Conservation (phyloP, 345 rosid species). For the Leavenworthia alabamica region DNA sequence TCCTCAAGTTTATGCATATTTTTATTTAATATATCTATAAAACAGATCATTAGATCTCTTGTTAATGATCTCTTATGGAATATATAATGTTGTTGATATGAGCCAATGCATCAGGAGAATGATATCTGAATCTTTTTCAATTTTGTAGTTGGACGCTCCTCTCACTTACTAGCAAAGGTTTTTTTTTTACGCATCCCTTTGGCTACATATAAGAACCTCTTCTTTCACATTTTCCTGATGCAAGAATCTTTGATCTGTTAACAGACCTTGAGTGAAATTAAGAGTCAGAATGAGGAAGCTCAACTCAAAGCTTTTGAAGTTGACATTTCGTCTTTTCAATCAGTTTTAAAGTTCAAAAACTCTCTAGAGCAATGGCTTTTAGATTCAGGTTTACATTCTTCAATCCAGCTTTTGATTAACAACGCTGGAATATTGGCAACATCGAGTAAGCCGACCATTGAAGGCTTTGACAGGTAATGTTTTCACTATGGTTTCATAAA, state of each 20-base stretch:
- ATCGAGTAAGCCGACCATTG: constrained; percentile 46
- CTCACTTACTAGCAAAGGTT: constrained; percentile 51
- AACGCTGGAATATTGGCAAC: constrained; percentile 93
- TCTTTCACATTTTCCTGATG: background rate
- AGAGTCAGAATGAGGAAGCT: constrained; percentile 41
- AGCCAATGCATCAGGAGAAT: constrained; percentile 1
- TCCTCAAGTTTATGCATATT: background rate
- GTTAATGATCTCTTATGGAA: background rate
- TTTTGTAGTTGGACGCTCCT: constrained; percentile 68
- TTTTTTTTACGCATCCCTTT: background rate
- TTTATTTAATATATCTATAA: background rate
- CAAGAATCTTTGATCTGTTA: constrained; percentile 14
- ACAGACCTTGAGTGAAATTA: constrained; percentile 56
- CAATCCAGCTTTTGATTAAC: constrained; percentile 78
- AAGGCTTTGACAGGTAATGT: constrained; percentile 78
- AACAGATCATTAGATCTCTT: background rate
- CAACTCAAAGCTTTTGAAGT: constrained; percentile 57
- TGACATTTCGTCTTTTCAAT: constrained; percentile 61
- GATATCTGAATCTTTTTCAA: background rate
- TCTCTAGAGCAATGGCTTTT: constrained; percentile 71
- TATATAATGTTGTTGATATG: background rate
- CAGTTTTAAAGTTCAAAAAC: constrained; percentile 51
- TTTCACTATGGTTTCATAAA: background rate
- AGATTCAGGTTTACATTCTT: constrained; percentile 63
- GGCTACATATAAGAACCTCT: background rate